A percentile compares a stretch with the other conserved stretches of the same genome.
Conservation (phyloP, 345 rosid genomes). For the Microcos paniculata region DNA sequence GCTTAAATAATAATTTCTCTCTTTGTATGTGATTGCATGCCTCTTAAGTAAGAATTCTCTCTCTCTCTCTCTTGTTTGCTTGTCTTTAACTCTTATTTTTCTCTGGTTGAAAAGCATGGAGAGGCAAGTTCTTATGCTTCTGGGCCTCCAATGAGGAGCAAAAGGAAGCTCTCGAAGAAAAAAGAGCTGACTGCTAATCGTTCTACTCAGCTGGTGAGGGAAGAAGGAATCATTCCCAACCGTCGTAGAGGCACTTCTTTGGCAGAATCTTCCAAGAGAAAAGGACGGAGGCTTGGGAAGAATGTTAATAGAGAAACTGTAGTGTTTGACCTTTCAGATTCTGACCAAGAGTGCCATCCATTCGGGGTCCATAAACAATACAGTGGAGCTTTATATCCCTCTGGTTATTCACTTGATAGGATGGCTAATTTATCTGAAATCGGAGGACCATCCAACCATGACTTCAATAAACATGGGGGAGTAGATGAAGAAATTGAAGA, state of each 20-base stretch:
- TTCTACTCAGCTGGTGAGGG: conserved; percentile 18
- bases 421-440: conserved; percentile 21
- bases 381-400: not conserved
- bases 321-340: conserved; percentile 34
- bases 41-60: not conserved
- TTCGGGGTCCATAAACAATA: conserved; percentile 18
- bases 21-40: not conserved
- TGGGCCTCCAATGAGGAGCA: conserved; percentile 27
- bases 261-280: conserved; percentile 38
- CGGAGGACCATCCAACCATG: conserved; percentile 41
- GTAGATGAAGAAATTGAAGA: conserved; percentile 34
- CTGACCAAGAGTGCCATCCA: conserved; percentile 38
- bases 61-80: not conserved
- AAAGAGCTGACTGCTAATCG: conserved; percentile 24
- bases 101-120: conserved; percentile 25
- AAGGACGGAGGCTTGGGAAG: conserved; percentile 46
- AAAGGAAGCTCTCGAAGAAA: conserved; percentile 22
- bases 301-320: conserved; percentile 28
- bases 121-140: conserved; percentile 30
- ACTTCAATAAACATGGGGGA: conserved; percentile 17
- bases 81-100: not conserved
- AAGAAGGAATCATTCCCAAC: conserved; percentile 28
- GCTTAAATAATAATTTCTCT: too few relatives aligned
- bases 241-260: conserved; percentile 24
- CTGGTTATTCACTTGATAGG: conserved; percentile 19